Evolutionary conservation across 2,329 filamentous ascomycete species (phyloP), one percentile per base, ranked within the genome.

Genomic region (Apiospora pterosperma): DNA sequence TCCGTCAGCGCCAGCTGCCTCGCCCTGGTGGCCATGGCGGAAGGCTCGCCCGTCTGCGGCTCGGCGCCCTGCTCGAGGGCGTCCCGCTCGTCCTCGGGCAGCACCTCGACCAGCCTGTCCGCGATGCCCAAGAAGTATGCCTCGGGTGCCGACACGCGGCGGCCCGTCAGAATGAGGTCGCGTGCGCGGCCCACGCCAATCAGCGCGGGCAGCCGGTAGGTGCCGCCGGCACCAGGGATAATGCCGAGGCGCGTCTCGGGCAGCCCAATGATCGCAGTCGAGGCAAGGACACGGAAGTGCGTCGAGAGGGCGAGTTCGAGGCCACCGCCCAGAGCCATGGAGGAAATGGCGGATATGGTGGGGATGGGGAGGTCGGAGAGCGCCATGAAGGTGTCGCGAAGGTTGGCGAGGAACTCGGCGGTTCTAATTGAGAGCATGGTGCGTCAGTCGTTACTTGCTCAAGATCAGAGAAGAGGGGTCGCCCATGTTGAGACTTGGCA

Each of bases 181-280:
- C 94, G 85, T n/a, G 96, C 96, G 63, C 93, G 88, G 31, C 85
- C 83, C 28, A 91, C 80, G 5, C 96, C 96, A 69, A 99, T 90
- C 23, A 99, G 79, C 10, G 85, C 86, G 1, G 93, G 93, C 0
- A 99, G 88, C 11, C 96, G 90, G 77, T 93, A 92, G 1, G 95
- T 98, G 66, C 95, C 96, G 52, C 96, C 96, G 2, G 95, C 96
- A 65, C 96, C 96, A 3, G 96, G 96, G 69, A 99, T 91, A 75
- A 99, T 99, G 64, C 91, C 96, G 2, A 99, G 85, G 2, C 94
- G 86, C 1, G 96, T 98, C 77, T 99, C 96, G 1, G 96, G 96
- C 5, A 98, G 87, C 0, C 89, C 94, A 63, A 99, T 88, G 28
- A 84, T 81, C 19, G 93, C 91, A 38, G 89, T 91, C 42, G 92